Conservation (phyloP, 2,329 filamentous ascomycete species). For the Xylariaceae sp. region DNA sequence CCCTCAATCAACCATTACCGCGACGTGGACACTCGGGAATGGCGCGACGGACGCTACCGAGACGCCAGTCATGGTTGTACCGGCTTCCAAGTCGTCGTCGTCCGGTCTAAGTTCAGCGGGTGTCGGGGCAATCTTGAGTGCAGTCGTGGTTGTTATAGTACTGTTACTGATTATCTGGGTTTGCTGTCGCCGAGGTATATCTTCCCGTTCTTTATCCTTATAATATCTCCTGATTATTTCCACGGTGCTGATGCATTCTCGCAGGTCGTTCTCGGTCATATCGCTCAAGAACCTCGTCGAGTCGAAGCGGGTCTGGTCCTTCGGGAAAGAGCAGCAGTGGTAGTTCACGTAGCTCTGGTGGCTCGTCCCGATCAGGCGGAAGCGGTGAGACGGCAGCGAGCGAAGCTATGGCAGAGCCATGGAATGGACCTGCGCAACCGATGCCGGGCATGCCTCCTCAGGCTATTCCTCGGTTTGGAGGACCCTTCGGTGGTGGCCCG, state of each 20-base stretch:
- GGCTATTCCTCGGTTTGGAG: conserved; percentile 18
- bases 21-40: conserved; percentile 26
- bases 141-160: conserved; percentile 22
- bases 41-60: conserved; percentile 15
- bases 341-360: conserved; percentile 12
- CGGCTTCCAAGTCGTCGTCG: conserved; percentile 13
- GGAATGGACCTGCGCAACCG: conserved; percentile 12
- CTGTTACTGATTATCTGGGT: conserved; percentile 25
- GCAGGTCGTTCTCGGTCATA: conserved; percentile 17
- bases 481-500: conserved; percentile 2
- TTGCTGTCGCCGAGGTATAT: conserved; percentile 24
- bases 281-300: conserved; percentile 18
- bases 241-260: not conserved
- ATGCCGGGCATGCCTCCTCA: conserved; percentile 21
- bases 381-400: conserved; percentile 13
- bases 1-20: conserved; percentile 21
- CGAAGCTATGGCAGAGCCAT: conserved; percentile 17
- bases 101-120: conserved; percentile 8
- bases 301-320: conserved; percentile 12
- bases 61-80: conserved; percentile 14
- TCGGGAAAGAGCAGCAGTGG: conserved; percentile 18
- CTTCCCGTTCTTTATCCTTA: not conserved
- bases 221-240: not conserved
- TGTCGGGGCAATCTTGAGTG: conserved; percentile 28
- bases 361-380: conserved; percentile 13